These are phyloP conservation scores for Penicillium decumbens DNA, from an alignment of 2,329 filamentous ascomycete species.

Conservation along the genomic window DNA sequence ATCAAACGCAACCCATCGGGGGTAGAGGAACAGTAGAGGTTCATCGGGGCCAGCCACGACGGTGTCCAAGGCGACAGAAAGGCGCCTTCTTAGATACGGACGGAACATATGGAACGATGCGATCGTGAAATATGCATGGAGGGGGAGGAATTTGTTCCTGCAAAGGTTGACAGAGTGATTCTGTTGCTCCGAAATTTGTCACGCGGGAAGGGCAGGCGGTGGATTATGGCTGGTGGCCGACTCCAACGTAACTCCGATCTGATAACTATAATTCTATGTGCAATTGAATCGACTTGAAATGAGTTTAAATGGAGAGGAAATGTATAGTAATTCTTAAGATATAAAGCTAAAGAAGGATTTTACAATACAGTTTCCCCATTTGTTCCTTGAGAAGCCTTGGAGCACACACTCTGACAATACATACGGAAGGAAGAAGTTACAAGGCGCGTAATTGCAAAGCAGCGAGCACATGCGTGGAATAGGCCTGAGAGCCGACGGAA, in stretches of 20 bases:
- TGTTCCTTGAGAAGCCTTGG: too few relatives aligned
- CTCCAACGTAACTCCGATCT: too few relatives aligned
- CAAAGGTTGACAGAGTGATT: slow-evolving; percentile 9
- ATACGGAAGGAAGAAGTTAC: too few relatives aligned
- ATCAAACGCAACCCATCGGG: slow-evolving; percentile 36
- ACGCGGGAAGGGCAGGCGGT: slow-evolving; percentile 25
- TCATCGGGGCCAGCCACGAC: slow-evolving; percentile 38
- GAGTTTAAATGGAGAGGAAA: neutral
- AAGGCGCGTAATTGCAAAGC: too few relatives aligned
- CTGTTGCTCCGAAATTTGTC: slow-evolving; percentile 22
- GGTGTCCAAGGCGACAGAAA: slow-evolving; percentile 35
- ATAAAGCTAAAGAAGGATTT: neutral
- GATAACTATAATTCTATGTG: neutral
- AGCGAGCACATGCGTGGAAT: too few relatives aligned
- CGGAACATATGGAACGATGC: slow-evolving; percentile 38
- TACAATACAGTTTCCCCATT: neutral
- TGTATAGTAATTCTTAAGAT: too few relatives aligned
- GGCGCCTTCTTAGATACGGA: slow-evolving; percentile 39
- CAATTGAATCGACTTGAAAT: neutral
- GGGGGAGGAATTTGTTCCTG: neutral
- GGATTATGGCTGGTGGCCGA: neutral
- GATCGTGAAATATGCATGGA: slow-evolving; percentile 17
- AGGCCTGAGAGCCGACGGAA: too few relatives aligned
- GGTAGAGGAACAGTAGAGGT: slow-evolving; percentile 46
- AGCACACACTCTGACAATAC: too few relatives aligned